A percentile compares a stretch with the other conserved stretches of the same genome.
These are phyloP conservation scores for Sarocladiaceae sp. DNA, from an alignment of 2,329 filamentous ascomycete genomes.

Conservation along the genomic window DNA sequence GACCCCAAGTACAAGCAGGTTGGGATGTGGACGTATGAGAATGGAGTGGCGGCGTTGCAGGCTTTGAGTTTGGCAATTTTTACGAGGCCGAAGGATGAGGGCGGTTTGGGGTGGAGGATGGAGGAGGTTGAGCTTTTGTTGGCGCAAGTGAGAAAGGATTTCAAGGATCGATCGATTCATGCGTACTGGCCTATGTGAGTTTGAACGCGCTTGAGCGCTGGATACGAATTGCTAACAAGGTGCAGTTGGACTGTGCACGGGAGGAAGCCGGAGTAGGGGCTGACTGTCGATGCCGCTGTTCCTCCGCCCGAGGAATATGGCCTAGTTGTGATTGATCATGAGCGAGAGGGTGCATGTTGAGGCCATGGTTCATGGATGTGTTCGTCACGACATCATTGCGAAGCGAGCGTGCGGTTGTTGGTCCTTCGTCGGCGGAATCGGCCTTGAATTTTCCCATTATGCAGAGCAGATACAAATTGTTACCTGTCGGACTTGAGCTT, in stretches of 20 bases:
- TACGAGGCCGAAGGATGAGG: conserved; percentile 21
- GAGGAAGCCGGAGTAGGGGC: not conserved
- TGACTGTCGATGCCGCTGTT: no score
- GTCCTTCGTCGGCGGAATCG: no score
- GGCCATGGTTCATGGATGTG: no score
- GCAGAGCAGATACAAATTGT: no score
- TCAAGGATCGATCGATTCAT: conserved; percentile 30
- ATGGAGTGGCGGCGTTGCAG: conserved; percentile 27
- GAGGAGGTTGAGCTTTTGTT: conserved; percentile 28
- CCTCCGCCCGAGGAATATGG: no score
- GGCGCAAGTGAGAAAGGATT: conserved; percentile 26
- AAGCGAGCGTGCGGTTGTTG: no score
- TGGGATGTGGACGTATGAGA: conserved; percentile 33
- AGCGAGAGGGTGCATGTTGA: no score
- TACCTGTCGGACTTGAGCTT: no score
- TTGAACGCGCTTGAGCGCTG: not conserved
- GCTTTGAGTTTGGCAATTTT: conserved; percentile 33
- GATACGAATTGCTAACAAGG: not conserved
- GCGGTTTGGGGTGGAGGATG: conserved; percentile 27
- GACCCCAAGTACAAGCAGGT: conserved; percentile 47
- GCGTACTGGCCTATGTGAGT: conserved; percentile 35
- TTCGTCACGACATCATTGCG: no score
- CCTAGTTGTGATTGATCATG: no score
- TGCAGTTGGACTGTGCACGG: conserved; percentile 2
- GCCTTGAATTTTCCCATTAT: no score